Evolutionary conservation across 495 filamentous ascomycete genomes (phyloP).

Genomic region (Pseudevernia furfuracea): DNA sequence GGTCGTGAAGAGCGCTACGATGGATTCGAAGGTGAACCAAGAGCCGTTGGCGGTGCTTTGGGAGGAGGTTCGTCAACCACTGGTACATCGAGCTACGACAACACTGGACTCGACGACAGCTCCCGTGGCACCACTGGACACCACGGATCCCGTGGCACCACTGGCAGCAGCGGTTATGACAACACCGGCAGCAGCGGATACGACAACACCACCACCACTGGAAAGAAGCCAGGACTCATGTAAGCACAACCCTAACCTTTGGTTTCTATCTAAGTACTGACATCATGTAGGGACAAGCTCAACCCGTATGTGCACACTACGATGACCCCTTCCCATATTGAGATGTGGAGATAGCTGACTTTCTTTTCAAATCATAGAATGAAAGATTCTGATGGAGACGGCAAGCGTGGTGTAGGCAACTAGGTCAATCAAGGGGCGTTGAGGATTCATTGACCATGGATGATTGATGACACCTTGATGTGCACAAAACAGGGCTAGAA

Average conservation of each 20-base stretch:
- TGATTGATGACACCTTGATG: background rate
- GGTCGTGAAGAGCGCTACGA: constrained; percentile 49
- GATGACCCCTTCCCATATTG: background rate
- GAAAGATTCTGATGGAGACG: constrained; percentile 37
- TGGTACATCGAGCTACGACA: background rate
- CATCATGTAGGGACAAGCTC: constrained; percentile 29
- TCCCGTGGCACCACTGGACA: constrained; percentile 6
- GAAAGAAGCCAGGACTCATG: constrained; percentile 35
- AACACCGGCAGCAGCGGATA: constrained; percentile 16
- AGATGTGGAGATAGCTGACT: background rate
- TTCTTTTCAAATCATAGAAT: background rate
- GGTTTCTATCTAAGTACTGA: background rate
- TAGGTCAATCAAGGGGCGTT: constrained; percentile 19
- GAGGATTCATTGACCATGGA: background rate
- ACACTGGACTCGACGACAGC: background rate
- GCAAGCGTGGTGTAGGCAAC: constrained; percentile 39
- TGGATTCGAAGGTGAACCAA: constrained; percentile 50
- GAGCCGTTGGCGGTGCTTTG: constrained; percentile 36
- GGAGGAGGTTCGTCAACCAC: constrained; percentile 18
- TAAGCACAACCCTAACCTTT: background rate
- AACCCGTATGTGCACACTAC: constrained; percentile 30
- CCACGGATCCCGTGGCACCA: constrained; percentile 12
- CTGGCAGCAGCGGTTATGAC: constrained; percentile 8
- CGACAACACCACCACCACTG: constrained; percentile 20
- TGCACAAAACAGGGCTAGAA: background rate